Evolutionary conservation across 2,329 filamentous ascomycete genomes (phyloP).

Genomic region (Trichoderma sp.): DNA sequence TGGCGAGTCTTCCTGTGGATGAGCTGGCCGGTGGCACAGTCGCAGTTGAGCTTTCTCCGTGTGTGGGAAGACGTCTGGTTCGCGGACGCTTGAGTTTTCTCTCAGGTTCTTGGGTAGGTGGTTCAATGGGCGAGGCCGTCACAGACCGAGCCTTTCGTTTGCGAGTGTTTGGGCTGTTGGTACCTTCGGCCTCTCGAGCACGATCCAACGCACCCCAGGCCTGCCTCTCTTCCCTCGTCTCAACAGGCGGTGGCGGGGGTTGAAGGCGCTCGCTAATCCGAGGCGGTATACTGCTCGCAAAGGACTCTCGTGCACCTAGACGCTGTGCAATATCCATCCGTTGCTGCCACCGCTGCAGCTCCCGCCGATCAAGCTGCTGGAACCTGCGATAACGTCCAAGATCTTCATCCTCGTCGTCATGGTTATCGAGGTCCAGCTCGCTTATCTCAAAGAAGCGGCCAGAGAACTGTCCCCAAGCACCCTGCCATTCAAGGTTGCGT

Average conservation of each 20-base stretch:
- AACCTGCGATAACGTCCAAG: constrained; percentile 56
- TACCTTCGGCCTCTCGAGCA: constrained; percentile 67
- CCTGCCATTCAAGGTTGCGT: constrained; percentile 85
- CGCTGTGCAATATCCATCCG: constrained; percentile 79
- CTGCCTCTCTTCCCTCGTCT: constrained; percentile 76
- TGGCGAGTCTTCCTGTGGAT: constrained; percentile 32
- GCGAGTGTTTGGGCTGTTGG: constrained; percentile 53
- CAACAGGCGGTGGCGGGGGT: constrained; percentile 57
- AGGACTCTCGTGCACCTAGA: constrained; percentile 73
- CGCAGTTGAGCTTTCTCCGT: constrained; percentile 49
- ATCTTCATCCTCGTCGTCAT: constrained; percentile 69
- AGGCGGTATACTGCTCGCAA: constrained; percentile 61
- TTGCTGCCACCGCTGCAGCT: constrained; percentile 75
- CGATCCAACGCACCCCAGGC: constrained; percentile 92
- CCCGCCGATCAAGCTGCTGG: constrained; percentile 59
- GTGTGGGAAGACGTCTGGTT: constrained; percentile 64
- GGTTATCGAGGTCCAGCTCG: constrained; percentile 45
- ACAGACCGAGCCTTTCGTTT: constrained; percentile 75
- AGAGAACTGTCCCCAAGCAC: constrained; percentile 72
- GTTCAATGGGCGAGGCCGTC: constrained; percentile 70
- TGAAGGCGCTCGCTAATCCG: constrained; percentile 64
- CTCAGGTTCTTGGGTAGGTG: constrained; percentile 66
- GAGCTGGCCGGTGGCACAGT: constrained; percentile 37
- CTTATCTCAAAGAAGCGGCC: constrained; percentile 62
- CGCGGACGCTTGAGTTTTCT: constrained; percentile 86